Base-by-base conservation (phyloP, 2,329 filamentous ascomycete genomes). In the Fusarium avenaceum region DNA sequence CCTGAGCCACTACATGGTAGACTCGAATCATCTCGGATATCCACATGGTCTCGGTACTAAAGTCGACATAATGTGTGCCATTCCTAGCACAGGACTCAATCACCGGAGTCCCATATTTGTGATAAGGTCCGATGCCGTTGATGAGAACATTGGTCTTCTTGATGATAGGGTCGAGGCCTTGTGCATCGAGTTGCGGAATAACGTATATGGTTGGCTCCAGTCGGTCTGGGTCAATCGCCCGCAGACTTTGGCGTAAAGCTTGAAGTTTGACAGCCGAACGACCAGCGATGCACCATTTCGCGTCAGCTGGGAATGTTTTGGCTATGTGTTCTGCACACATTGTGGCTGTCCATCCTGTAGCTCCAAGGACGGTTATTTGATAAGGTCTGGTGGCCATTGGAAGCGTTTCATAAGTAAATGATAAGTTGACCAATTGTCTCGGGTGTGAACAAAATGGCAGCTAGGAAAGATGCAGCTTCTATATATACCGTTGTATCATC, bases 1-100 rank as follows among this genome's bases (percentile, higher is more conserved):
- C 0, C 7, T 35, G 17, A 10, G 54, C n/a, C 15, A 22, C 2
- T 14, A 28, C 7, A 17, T 44, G 30, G 9, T 24, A 54, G 4
- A 17, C 24, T 2, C 7, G 38, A 3, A 54, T 54, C 7, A 54
- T 54, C 2, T 54, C 11, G 1, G 54, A 24, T 3, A 54, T 24
- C 54, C 48, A 57, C 19, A 2, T 11, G 6, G 54, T 57, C 47
- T 54, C 54, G 3, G 48, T 54, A 10, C 48, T 54, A 2, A 57
- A 44, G 28, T 57, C 54, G 7, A 54, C 30, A 22, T 54, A 54
- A 54, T 38, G 47, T 3, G 54, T 57, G 11, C 54, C 47, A 4
- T 44, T 38, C 15, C 30, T 11, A 22, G 48, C 54, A 24, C 48
- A 57, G 4, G 54, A 11, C 10, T 42, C 22, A 7, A 57, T 15